Base-by-base conservation (phyloP, 345 rosid genomes). In the Garcia nutans region DNA sequence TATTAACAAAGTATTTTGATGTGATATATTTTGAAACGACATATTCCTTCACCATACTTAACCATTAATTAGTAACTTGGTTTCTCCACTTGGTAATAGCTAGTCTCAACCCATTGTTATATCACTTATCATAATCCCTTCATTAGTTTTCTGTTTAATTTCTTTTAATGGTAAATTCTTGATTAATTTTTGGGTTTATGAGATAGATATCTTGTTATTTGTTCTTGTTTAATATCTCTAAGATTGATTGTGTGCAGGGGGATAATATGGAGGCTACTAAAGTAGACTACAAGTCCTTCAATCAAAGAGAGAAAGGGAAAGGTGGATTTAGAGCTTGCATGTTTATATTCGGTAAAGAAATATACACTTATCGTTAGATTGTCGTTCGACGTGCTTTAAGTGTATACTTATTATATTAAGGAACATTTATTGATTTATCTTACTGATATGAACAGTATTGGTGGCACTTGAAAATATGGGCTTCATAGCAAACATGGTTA, bases 381-480 rank as follows among this genome's bases (percentile, higher is more conserved):
- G 31, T 28, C 1, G 31, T 28, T 28, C 31, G 31, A 28, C 2
- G 31, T 28, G 31, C 31, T 28, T 28, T 28, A 28, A 28, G 31
- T 28, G 31, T 28, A 37, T 37, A 37, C 41, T 37, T 37, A 4
- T 37, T 37, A 4, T 37, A 37, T 37, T 4, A 37, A 37, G 5
- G 5, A 37, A 37, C 41, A 37, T 37, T 37, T 37, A 37, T 33
- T 33, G 3, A 33, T 33, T 33, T 33, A 33, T 33, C 41, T 37
- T 37, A 5, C 41, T 37, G 6, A 37, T 68, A 31, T n/a, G 67
- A 68, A 23, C 78, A 90, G 92, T 69, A 1, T 11, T 79, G 75
- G 3, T 74, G 6, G 75, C 80, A 50, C 68, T 88, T 8, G 94
- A 88, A 19, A 87, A 82, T 81, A 84, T 90, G 90, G 90, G 94